phyloP scores from a whole-genome alignment of 208 protist species.

The Phytomonas francai region DNA sequence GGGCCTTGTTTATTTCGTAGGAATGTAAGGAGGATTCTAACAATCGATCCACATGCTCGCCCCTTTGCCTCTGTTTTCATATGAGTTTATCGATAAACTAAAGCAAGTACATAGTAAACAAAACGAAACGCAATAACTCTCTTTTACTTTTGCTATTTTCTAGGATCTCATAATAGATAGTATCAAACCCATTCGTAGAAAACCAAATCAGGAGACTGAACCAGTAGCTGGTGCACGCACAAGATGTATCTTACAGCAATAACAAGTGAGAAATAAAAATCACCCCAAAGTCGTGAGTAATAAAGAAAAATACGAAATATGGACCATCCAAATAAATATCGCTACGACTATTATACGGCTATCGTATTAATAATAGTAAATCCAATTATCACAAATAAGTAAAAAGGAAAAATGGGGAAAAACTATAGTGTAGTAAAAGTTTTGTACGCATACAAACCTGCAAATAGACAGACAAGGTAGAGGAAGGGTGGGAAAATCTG shows the following conservation, averaged over 20 bases:
- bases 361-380: background rate
- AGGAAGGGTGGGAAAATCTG: too few relatives aligned
- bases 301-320: constrained; percentile 8
- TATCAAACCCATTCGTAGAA: background rate
- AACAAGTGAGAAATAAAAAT: background rate
- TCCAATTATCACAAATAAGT: constrained; percentile 5
- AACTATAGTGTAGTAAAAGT: background rate
- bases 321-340: constrained; percentile 1
- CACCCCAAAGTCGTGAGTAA: background rate
- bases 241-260: background rate
- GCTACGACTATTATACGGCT: background rate
- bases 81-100: background rate
- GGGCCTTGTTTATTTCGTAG: background rate
- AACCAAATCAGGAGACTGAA: background rate
- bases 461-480: too few relatives aligned
- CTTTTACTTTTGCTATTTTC: background rate
- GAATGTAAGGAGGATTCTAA: background rate
- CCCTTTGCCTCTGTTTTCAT: background rate
- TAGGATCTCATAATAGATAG: background rate
- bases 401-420: constrained; percentile 12
- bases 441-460: background rate
- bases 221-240: background rate
- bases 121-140: background rate
- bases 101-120: background rate
- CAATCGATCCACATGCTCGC: background rate